These are phyloP conservation scores for Metarhizium sp. DNA, from an alignment of 2,329 filamentous ascomycete genomes.

Conservation along the genomic window DNA sequence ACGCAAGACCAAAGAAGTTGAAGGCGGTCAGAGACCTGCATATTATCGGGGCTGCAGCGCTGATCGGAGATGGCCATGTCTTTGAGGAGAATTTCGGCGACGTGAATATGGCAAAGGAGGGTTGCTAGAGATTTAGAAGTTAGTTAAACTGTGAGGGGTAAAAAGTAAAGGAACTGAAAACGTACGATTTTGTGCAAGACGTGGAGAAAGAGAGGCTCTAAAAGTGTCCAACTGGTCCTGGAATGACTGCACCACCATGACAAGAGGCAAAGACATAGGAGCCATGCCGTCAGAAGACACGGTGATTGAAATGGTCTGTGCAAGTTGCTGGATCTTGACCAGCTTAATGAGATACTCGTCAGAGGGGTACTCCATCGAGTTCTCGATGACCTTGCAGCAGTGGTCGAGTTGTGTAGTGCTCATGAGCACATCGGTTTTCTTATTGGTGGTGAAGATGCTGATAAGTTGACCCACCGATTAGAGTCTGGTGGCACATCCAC, in stretches of 20 bases:
- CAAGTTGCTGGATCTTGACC: constrained; percentile 36
- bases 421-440: constrained; percentile 39
- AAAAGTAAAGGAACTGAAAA: neutral
- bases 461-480: neutral
- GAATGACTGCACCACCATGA: constrained; percentile 32
- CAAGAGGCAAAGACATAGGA: constrained; percentile 28
- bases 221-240: constrained; percentile 33
- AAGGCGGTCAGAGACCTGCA: constrained; percentile 30
- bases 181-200: constrained; percentile 26
- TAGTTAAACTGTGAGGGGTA: neutral
- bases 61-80: constrained; percentile 35
- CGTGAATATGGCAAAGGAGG: constrained; percentile 31
- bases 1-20: constrained; percentile 37
- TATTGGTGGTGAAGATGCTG: constrained; percentile 35
- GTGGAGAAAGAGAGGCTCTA: constrained; percentile 23
- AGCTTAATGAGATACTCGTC: constrained; percentile 36
- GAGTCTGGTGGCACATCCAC: neutral
- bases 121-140: constrained; percentile 18
- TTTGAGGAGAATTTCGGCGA: constrained; percentile 37
- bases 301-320: constrained; percentile 35
- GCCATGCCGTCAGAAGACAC: constrained; percentile 22
- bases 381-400: constrained; percentile 32
- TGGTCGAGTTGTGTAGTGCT: constrained; percentile 32
- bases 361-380: constrained; percentile 30
- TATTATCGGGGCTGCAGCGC: constrained; percentile 18